A percentile compares a stretch with the other conserved stretches of the same genome.
phyloP scores from a whole-genome alignment of 306 rosid species.

The Lablab purpureus region DNA sequence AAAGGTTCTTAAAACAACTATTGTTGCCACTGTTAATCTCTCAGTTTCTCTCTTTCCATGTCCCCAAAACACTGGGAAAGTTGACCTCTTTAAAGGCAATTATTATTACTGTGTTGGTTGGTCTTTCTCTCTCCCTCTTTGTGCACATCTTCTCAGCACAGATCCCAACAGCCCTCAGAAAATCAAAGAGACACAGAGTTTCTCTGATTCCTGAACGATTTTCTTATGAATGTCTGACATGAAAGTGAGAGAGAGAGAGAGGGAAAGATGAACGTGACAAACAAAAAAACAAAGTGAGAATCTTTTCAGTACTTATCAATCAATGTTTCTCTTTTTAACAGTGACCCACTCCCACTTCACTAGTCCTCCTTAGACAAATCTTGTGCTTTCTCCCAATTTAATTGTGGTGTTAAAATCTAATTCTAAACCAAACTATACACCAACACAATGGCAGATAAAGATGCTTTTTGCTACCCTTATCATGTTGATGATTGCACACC shows the following conservation, averaged over 20 bases:
- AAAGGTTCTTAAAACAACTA: constrained; percentile 61
- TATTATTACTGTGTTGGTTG: constrained; percentile 44
- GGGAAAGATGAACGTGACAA: constrained; percentile 43
- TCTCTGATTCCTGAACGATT: constrained; percentile 82
- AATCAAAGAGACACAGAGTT: constrained; percentile 69
- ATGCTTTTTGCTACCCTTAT: constrained; percentile 65
- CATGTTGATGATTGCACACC: constrained; percentile 55
- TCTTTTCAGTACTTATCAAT: constrained; percentile 74
- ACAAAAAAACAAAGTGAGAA: constrained; percentile 59
- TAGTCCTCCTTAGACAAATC: constrained; percentile 5
- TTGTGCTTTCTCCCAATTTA: constrained; percentile 15
- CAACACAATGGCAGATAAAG: constrained; percentile 57
- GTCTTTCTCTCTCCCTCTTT: constrained; percentile 3
- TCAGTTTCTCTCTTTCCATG: constrained; percentile 44
- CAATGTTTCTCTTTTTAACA: constrained; percentile 49
- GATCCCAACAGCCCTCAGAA: constrained; percentile 86
- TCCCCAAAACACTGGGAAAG: constrained; percentile 58
- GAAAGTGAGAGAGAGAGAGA: constrained; percentile 48
- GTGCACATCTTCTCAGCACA: constrained; percentile 60
- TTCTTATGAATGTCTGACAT: constrained; percentile 75
- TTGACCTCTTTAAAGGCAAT: constrained; percentile 55
- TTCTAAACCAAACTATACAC: neutral
- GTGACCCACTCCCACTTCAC: constrained; percentile 59
- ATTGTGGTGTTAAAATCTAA: constrained; percentile 30
- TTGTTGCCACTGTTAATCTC: constrained; percentile 51